A percentile compares a stretch with the other conserved stretches of the same genome.
phyloP scores from a whole-genome alignment of 495 filamentous ascomycete species.

The Pseudoneurospora amorphoporcata region DNA sequence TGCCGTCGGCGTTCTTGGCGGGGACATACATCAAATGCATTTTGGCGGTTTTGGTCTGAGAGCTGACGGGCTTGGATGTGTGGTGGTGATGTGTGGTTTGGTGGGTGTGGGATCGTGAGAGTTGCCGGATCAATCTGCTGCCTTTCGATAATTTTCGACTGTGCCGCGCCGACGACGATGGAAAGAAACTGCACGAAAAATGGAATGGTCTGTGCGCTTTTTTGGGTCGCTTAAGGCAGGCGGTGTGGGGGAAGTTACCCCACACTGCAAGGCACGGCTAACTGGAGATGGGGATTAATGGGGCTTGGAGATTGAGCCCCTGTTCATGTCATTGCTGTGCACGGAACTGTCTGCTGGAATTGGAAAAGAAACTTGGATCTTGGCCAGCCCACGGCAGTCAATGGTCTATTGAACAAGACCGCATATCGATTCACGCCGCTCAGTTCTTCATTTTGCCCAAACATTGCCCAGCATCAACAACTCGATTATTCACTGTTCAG shows the following conservation, averaged over 20 bases:
- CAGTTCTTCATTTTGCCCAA: background rate
- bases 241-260: background rate
- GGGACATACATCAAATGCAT: slow-evolving; percentile 89
- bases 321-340: background rate
- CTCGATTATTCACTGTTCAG: background rate
- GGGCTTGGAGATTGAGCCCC: background rate
- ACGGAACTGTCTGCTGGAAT: background rate
- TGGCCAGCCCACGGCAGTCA: background rate
- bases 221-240: background rate
- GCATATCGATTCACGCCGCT: background rate
- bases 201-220: background rate
- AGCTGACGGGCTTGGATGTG: background rate
- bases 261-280: background rate
- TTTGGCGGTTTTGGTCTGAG: slow-evolving; percentile 1
- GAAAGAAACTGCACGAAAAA: background rate
- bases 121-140: background rate
- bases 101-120: background rate
- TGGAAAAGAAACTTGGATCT: background rate
- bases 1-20: slow-evolving; percentile 51
- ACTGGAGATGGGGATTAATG: background rate
- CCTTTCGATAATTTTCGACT: background rate
- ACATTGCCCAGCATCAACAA: background rate
- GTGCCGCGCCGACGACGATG: background rate
- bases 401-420: background rate
- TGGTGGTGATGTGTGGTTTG: background rate